Base-by-base conservation (phyloP, 2,329 filamentous ascomycete species). In the Colletotrichum tabaci region DNA sequence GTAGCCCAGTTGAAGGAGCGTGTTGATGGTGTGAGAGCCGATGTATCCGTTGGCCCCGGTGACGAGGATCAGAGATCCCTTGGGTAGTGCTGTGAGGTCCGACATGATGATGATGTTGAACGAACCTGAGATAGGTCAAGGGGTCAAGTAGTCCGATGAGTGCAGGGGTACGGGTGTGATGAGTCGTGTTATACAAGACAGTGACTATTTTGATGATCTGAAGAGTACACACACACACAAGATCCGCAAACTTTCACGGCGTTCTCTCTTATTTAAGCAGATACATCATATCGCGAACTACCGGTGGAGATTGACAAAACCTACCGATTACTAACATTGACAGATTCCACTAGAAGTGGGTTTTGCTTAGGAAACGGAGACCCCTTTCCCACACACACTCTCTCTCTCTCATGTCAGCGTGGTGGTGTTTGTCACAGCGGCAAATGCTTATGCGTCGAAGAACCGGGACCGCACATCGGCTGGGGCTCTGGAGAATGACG, bases 31-130 rank as follows among this genome's bases (percentile, higher is more conserved):
- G 15, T 86, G 80, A 1, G 82, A 82, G 8, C 77, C 84, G 4
- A 87, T 77, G 64, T 81, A 80, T 3, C 84, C 84, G 46, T 83
- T 86, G 35, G 75, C 77, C 1, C 83, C 84, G 0, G 84, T 86
- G 0, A 86, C 77, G 0, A 86, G 79, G 18, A 86, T 76, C 0
- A 75, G 73, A 1, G 82, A 83, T 13, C 76, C 79, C 64, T 77
- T 73, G 13, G 77, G 67, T 4, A 79, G 74, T 23, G 75, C 67
- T 12, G 66, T 67, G 4, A 68, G 52, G n/a, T 58, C 55, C 8
- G 68, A 58, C 68, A 71, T 71, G 38, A 71, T 71, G 38, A 71
- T 71, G 38, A 57, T 42, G 26, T 21, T 49, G 42, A 23, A 12
- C 35, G 16, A 55, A 4, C 4, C 5, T 13, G 26, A n/a, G 16